Conservation (phyloP, 2,329 filamentous ascomycete species). For the Colletotrichum filicis region DNA sequence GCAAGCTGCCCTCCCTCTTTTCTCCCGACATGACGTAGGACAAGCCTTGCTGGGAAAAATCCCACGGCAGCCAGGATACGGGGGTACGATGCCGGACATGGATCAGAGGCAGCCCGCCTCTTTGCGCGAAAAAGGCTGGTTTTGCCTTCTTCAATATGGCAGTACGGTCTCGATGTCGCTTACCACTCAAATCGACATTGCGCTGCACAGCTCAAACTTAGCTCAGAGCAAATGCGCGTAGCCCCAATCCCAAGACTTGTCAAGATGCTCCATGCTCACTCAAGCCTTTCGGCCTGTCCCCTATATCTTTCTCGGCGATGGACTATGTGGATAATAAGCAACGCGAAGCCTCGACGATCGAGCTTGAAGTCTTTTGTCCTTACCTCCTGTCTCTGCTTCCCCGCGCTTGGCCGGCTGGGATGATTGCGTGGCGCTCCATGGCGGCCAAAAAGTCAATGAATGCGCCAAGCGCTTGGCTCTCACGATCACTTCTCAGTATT, state of each 20-base stretch:
- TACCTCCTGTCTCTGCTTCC: conserved; percentile 13
- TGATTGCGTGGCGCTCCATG: neutral
- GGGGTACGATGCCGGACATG: conserved; percentile 7
- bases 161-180: neutral
- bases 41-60: conserved; percentile 14
- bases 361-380: conserved; percentile 23
- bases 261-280: conserved; percentile 30
- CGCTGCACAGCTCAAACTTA: too few species aligned
- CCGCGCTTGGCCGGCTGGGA: conserved; percentile 6
- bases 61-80: conserved; percentile 7
- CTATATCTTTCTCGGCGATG: conserved; percentile 22
- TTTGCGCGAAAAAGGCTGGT: neutral
- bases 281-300: conserved; percentile 30
- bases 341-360: conserved; percentile 27
- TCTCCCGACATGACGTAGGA: conserved; percentile 26
- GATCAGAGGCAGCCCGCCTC: conserved; percentile 2
- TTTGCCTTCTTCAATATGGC: neutral
- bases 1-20: conserved; percentile 30
- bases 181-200: neutral
- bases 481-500: conserved; percentile 30
- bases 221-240: too few species aligned
- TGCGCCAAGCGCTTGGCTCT: conserved; percentile 32
- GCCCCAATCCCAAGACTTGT: neutral
- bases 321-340: conserved; percentile 16
- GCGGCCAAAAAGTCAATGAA: conserved; percentile 17